Base-by-base conservation (phyloP, 106 monocot genomes). In the Platanthera guangdongensis region DNA sequence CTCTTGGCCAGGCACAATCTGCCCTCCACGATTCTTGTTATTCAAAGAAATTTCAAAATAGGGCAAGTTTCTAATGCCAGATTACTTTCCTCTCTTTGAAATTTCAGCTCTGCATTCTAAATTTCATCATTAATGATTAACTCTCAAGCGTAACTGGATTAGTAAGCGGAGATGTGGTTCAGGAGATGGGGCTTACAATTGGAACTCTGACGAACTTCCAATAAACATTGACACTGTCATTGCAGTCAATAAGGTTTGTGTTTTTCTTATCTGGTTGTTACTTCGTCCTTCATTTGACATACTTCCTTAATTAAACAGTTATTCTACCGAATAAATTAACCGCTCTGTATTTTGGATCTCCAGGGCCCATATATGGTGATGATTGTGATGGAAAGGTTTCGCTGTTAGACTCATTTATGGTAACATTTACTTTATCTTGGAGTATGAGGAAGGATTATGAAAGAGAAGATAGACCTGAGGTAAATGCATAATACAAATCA, bases 111-210 rank as follows among this genome's bases (percentile, higher is more conserved):
- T 97, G 91, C 79, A 91, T 97, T 93, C n/a, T 94, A 79, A 89
- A 94, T 83, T 87, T 91, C 25, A 80, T 76, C 49, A 80, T 97
- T 22, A 97, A 97, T 46, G 89, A 94, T 25, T 82, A 79, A 70
- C 86, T 97, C 45, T 54, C 81, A 4, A 46, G 21, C 45, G 81
- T 79, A 47, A 93, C 93, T 7, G 80, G 81, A 7, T 81, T 97
- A 16, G 77, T 75, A 50, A 89, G 91, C 9, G 97, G 94, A 48
- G 89, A 94, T 47, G 84, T 97, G 57, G 88, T 97, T 59, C 86
- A 94, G 57, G 97, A 97, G 86, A 91, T 97, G 6, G 97, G 97
- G 12, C 97, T 94, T 14, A 94, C 94, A 12, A 97, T 94, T 6
- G 97, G 93, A 4, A 94, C 97, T 4, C 83, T 97, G 77, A 97